These are phyloP conservation scores for Xylaria sp. DNA, from an alignment of 2,329 filamentous ascomycete species.

Conservation along the genomic window DNA sequence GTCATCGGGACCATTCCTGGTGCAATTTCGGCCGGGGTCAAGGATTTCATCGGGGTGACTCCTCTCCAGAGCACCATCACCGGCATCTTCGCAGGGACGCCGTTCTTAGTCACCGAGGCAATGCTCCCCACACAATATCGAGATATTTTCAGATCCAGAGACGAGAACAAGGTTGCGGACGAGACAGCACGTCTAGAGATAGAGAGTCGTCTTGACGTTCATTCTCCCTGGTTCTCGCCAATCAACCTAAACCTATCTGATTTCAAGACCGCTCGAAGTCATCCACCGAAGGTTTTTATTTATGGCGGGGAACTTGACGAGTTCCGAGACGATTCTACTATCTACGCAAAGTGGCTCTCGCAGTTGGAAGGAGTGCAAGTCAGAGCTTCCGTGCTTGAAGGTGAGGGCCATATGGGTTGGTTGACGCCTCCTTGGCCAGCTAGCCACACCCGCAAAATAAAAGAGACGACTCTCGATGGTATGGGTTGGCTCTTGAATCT, in stretches of 20 bases:
- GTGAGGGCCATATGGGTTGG: not conserved
- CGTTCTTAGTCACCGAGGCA: constrained; percentile 4
- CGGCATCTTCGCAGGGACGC: constrained; percentile 12
- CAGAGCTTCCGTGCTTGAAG: constrained; percentile 10
- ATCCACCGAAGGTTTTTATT: constrained; percentile 14
- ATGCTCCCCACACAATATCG: constrained; percentile 14
- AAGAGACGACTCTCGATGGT: constrained; percentile 8
- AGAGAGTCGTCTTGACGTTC: constrained; percentile 7
- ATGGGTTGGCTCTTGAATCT: constrained; percentile 16
- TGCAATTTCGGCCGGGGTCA: constrained; percentile 2
- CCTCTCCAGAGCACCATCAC: not conserved
- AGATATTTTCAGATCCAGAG: constrained; percentile 10
- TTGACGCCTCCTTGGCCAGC: not conserved
- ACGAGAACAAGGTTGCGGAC: not conserved
- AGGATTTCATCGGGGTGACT: not conserved
- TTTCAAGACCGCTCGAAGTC: not conserved
- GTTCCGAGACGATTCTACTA: constrained; percentile 13
- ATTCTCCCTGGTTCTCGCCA: constrained; percentile 20
- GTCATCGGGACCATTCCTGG: constrained; percentile 9
- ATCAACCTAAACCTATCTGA: constrained; percentile 13
- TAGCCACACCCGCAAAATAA: not conserved
- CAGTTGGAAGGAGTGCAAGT: constrained; percentile 17
- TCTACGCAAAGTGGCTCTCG: constrained; percentile 16
- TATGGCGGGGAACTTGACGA: constrained; percentile 5
- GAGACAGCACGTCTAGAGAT: not conserved